Base-by-base conservation (phyloP, 2,329 filamentous ascomycete genomes). In the Fusarium cyanostomum region DNA sequence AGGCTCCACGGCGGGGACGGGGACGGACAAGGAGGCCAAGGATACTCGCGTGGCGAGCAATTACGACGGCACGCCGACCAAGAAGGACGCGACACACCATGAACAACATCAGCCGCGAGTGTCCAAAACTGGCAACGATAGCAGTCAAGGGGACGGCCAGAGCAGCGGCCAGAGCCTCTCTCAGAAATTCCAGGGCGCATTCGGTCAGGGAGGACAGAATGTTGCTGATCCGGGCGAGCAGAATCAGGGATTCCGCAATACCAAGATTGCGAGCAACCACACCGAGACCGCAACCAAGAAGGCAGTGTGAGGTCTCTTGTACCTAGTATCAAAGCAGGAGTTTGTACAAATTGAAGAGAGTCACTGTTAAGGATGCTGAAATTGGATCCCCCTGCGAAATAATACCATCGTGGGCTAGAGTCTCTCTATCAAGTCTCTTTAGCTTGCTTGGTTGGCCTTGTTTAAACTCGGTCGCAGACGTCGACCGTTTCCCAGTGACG, bases 1-100 rank as follows among this genome's bases (percentile, higher is more conserved):
- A 2, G 70, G 71, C 3, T 26, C 54, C 1, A 54, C 55, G 13
- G 46, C 61, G 1, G 61, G 60, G 24, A 64, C 18, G 1, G 45
- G 37, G 21, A 54, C 42, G 26, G 51, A 28, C 10, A 26, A 59
- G 18, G 62, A 67, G 38, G n/a, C 52, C 16, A 63, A 67, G 45
- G 56, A 66, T 35, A 70, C 64, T n/a, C 41, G 54, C 8, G 56
- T 59, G 39, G 45, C 57, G 28, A 65, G 59, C 49, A 62, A 70
- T 43, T 52, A 58, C 37, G 64, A 58, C 12, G 28, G 56, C 16
- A 63, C 56, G 21, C 52, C 56, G 34, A 52, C 51, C 26, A 64
- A 54, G 61, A 61, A 42, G 39, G 35, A 54, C 37, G 38, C 41
- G 24, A 52, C 56, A 16, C 38, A 58, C 13, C 53, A 64, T 30